These are phyloP conservation scores for Uronychia binucleata DNA, from an alignment of 73 alveolate species.

Conservation along the genomic window DNA sequence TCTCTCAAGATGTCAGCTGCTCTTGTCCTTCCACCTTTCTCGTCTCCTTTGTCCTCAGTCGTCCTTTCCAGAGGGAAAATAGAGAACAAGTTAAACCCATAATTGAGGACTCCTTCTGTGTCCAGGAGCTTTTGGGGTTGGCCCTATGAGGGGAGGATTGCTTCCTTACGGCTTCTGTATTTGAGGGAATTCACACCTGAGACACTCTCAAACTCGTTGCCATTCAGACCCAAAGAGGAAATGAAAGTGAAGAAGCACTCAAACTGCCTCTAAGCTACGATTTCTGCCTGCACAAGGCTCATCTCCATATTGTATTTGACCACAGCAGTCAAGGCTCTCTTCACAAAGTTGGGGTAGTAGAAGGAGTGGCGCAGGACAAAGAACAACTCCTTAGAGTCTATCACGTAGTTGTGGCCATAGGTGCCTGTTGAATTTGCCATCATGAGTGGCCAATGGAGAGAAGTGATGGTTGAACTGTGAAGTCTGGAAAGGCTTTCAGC, in stretches of 20 bases:
- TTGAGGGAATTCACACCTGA: not conserved
- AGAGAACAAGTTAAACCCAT: no score
- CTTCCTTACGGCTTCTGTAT: no score
- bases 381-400: not conserved
- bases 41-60: no score
- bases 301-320: not conserved
- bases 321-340: not conserved
- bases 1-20: no score
- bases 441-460: not conserved
- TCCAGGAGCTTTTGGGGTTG: no score
- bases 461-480: not conserved
- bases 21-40: no score
- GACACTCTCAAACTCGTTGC: not conserved
- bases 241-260: not conserved
- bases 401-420: not conserved
- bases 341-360: not conserved
- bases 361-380: not conserved
- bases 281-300: not conserved
- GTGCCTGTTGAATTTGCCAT: not conserved
- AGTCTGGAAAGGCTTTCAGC: not conserved
- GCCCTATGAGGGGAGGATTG: no score
- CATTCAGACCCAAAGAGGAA: not conserved
- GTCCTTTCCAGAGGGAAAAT: no score
- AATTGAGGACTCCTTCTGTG: no score
- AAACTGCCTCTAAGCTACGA: not conserved